Base-by-base conservation (phyloP, 2,329 filamentous ascomycete species). In the Penicillium sp. region DNA sequence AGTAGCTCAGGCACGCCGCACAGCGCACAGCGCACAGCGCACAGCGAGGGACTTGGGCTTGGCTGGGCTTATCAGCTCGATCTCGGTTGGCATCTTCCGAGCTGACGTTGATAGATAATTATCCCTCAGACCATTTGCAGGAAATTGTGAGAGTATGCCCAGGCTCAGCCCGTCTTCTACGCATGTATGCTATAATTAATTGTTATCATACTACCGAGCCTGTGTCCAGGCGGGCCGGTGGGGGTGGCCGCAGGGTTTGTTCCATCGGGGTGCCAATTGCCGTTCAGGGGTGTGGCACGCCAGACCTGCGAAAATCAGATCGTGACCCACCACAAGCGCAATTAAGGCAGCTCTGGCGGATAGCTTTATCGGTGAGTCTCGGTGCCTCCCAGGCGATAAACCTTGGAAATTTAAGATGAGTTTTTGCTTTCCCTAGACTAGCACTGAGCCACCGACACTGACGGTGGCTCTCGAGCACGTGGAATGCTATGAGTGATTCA, bases 61-160 rank as follows among this genome's bases (percentile, higher is more conserved):
- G 17, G 28, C 53, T 31, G 52, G 58, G 54, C 54, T 63, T 61
- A 63, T 61, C 61, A 61, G 50, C 37, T 55, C 53, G 54, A 55
- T 47, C 37, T 55, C 53, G 54, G 58, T 47, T 55, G 41, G 11
- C 42, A 35, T 28, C 28, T 43, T 58, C 61, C 58, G 52, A 54
- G 41, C 31, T 39, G 17, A 15, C 6, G 14, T 39, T 34, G 22
- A 7, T 17, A 20, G 20, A 20, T 20, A 20, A 38, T 25, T 20
- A 20, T 10, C 41, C n/a, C 28, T 31, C 28, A 31, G 28, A 5
- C 28, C 7, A 31, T 31, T 31, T 31, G 28, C 28, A 31, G 28
- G 28, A 6, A 31, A 8, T 31, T 31, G n/a, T 4, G 1, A n/a
- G 28, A 31, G 28, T 8, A 31, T 31, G 28, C 28, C 6, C 28